Evolutionary conservation across 1,284 basidiomycete genomes (phyloP), one percentile per base, ranked within the genome.

Genomic region (Uromyces viciae-fabae): DNA sequence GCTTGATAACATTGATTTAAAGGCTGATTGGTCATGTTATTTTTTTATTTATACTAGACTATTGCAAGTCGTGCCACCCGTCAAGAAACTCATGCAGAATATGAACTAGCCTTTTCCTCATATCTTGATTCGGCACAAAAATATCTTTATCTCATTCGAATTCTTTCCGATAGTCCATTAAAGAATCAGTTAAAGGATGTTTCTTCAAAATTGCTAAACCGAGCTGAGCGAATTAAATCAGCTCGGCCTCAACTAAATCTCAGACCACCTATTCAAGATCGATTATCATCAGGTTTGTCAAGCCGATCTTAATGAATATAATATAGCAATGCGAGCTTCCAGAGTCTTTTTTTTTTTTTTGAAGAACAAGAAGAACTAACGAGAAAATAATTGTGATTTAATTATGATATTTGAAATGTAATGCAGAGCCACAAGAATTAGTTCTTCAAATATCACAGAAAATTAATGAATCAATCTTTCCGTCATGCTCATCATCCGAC

Each of bases 161-260:
- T 28, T 38, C 17, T 77, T 25, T 46, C 17, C 46, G 62, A 77
- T 49, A 64, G 62, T 22, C 14, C 46, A n/a, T 69, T 77, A 36
- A 77, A 69, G 42, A 33, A 52, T 1, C 60, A 68, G 33, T 52
- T 77, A 14, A 77, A 77, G 49, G 62, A 49, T 17, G 68, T 77
- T 38, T 77, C 75, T 14, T 68, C 75, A 28, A 77, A 77, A 38
- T 69, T 77, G 36, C 42, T 77, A 36, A 77, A 77, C 42, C 75
- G 75, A n/a, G 75, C 75, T 52, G 62, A 77, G 42, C 60, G 43
- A 46, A 77, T 77, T 46, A 77, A 77, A 52, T 66, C 75, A 25
- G 36, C 49, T 38, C 60, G 75, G 19, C 75, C 62, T 17, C 33
- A 52, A 36, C 49, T 72, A 25, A 66, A 52, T 38, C 11, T 77